Evolutionary conservation across 495 filamentous ascomycete genomes (phyloP), one percentile per base, ranked within the genome.

Genomic region (Daldinia caldariorum): DNA sequence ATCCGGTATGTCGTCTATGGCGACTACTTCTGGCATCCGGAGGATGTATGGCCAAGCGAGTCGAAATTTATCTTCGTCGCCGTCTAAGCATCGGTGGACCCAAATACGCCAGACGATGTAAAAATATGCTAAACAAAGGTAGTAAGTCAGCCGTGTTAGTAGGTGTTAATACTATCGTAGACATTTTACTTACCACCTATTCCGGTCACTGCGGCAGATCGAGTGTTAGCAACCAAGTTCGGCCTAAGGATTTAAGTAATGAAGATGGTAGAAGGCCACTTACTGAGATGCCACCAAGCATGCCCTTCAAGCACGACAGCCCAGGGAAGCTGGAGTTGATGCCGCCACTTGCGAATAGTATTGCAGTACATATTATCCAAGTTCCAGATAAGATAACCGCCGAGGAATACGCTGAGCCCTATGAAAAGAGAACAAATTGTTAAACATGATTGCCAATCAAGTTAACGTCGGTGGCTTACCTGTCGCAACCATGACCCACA

Each of bases 221-320:
- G 16, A 29, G 45, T 26, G 57, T 58, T 43, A 69, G 49, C 26
- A 71, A 57, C 45, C 4, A 22, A 18, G 43, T 22, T 39, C 8
- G 1, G 16, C 26, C 54, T 55, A 34, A 32, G 26, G 5, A 35
- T 35, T 35, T 35, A 0, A 51, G 20, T 38, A 26, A 34, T 14
- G 14, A 22, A 66, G 63, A 69, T 56, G 16, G 12, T 13, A 16
- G 37, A 38, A 41, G 35, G 8, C 14, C 38, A 76, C 77, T 66
- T 35, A 81, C 62, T 67, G 16, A 89, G 87, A 80, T 90, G 95
- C 94, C 95, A 99, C 95, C 95, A 98, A 10, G 93, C 95, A 82
- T 99, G 95, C 0, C 93, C 94, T 79, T 98, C 95, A 2, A 97
- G 81, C 10, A 97, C 61, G 8, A 96, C 85, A 1, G 94, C 92